A percentile compares a stretch with the other conserved stretches of the same genome.
Evolutionary conservation across 1,284 basidiomycete species (phyloP).

Genomic region (Pyrrhoderma noxium): DNA sequence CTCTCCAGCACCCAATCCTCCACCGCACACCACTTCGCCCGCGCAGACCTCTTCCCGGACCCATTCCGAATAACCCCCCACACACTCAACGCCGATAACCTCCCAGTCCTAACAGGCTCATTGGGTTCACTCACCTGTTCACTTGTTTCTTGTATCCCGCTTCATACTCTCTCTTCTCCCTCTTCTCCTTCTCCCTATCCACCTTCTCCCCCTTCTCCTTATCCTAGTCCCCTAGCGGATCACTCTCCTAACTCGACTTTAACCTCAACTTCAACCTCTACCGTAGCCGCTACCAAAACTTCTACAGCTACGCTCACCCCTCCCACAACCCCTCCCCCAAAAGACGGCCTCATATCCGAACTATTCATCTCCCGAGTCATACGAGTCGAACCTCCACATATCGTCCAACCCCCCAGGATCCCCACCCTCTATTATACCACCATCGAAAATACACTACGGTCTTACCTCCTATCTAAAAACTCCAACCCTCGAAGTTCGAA

Average conservation of each 20-base stretch:
- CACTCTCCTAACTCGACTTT: too few relatives aligned
- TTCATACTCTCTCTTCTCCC: conserved; percentile 15
- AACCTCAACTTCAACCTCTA: too few relatives aligned
- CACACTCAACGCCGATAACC: conserved; percentile 40
- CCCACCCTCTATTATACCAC: conserved; percentile 41
- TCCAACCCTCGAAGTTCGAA: too few relatives aligned
- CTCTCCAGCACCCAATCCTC: conserved; percentile 53
- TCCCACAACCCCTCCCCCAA: conserved; percentile 3
- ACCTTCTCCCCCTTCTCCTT: too few relatives aligned
- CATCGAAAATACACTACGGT: conserved; percentile 37
- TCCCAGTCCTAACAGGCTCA: conserved; percentile 48
- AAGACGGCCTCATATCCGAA: conserved; percentile 33
- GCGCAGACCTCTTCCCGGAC: conserved; percentile 51
- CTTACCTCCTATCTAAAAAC: conserved; percentile 15
- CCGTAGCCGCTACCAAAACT: too few relatives aligned
- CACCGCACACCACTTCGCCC: conserved; percentile 52
- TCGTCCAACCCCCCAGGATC: conserved; percentile 15
- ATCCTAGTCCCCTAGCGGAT: too few relatives aligned
- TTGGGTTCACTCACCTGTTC: conserved; percentile 56
- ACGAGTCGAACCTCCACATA: conserved; percentile 32
- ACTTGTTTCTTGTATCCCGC: conserved; percentile 30
- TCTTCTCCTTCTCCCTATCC: too few relatives aligned
- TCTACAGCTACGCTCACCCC: too few relatives aligned
- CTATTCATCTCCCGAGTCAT: conserved; percentile 44
- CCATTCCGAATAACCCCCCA: conserved; percentile 44